Evolutionary conservation across 2,329 filamentous ascomycete genomes (phyloP), one percentile per base, ranked within the genome.

Genomic region (Exserohilum rostratum): DNA sequence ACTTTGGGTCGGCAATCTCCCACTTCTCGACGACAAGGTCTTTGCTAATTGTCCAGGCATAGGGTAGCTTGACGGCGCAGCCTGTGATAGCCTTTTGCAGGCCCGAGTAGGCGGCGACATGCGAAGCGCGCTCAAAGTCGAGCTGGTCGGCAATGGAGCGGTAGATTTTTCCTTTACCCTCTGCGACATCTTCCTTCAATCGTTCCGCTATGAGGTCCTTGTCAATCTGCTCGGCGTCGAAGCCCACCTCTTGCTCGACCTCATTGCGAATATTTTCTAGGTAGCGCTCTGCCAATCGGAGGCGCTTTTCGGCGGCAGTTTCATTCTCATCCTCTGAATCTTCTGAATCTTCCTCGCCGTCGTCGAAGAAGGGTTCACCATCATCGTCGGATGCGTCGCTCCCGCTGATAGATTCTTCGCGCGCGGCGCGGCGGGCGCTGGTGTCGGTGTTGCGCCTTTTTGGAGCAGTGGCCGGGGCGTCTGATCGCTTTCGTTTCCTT

Each of bases 211-310:
- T 93, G 66, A 97, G 79, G 71, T 99, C 95, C 55, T 89, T 84
- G 77, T 98, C 95, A 54, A 99, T 90, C 48, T 98, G 91, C 65
- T 89, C 92, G 6, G 95, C 95, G 77, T 99, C 92, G 70, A 98
- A 99, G 34, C 92, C 95, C 48, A 83, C 84, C 61, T 91, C 89
- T 65, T 96, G 89, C 53, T 81, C 75, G 22, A 81, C 77, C 65
- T 96, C 90, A 68, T 90, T 85, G 68, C 89, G 87, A 58, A 97
- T 87, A 72, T 96, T 96, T 50, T 96, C 89, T 50, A 99, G 84
- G 74, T 99, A 98, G 68, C 90, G 87, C 78, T 98, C 91, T 27
- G 95, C 95, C 25, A 99, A 83, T 62, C 91, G 87, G 68, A 96
- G 78, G 66, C 95, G 85, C 75, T 91, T 88, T 72, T 97, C 92